Evolutionary conservation across 2,329 filamentous ascomycete species (phyloP).

Genomic region (Aspergillus bombycis): DNA sequence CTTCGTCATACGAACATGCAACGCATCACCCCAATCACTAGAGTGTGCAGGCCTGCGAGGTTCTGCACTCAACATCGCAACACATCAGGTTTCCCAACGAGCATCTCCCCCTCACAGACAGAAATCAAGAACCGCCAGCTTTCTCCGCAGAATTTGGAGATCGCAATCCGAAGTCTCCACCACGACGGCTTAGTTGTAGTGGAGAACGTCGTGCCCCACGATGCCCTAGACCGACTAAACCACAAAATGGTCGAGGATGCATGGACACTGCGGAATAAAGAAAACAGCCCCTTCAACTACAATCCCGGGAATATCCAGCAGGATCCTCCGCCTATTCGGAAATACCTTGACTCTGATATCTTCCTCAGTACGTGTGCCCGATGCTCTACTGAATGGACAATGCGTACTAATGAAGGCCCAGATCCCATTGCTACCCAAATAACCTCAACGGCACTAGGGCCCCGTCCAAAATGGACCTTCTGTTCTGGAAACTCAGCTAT

Average conservation of each 20-base stretch:
- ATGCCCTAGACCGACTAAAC: conserved; percentile 59
- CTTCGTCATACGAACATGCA: neutral
- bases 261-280: conserved; percentile 52
- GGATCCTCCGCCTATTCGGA: conserved; percentile 55
- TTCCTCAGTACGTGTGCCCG: conserved; percentile 54
- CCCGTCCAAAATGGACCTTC: conserved; percentile 60
- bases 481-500: conserved; percentile 56
- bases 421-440: conserved; percentile 49
- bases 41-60: neutral
- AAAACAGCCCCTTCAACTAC: conserved; percentile 64
- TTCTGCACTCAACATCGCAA: neutral
- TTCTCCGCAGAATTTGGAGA: conserved; percentile 56
- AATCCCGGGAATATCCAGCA: conserved; percentile 63
- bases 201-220: conserved; percentile 55
- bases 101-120: conserved; percentile 43
- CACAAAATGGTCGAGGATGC: conserved; percentile 64
- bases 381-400: neutral
- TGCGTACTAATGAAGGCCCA: conserved; percentile 35
- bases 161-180: conserved; percentile 56
- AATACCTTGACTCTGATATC: conserved; percentile 55
- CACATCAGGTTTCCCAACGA: conserved; percentile 28
- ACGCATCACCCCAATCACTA: neutral
- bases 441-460: conserved; percentile 56
- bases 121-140: conserved; percentile 49
- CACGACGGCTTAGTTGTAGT: conserved; percentile 61